phyloP scores from a whole-genome alignment of 2,329 filamentous ascomycete genomes.

The Trichocomaceae sp. region DNA sequence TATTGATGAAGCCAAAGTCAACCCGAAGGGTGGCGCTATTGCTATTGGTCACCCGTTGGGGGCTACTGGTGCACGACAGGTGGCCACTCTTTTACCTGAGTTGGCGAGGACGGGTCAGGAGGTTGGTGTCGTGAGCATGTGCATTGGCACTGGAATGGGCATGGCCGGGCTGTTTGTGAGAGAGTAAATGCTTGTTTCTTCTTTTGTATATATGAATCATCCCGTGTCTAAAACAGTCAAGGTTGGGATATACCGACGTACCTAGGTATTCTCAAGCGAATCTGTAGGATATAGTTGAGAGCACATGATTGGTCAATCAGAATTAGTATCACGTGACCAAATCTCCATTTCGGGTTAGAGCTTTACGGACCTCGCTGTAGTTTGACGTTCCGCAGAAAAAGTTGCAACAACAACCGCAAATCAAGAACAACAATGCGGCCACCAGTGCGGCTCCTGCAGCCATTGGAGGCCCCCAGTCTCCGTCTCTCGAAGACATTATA shows the following conservation, averaged over 20 bases:
- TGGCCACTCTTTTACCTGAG: constrained; percentile 66
- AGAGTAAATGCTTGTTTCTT: constrained; percentile 39
- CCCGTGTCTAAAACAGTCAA: no score
- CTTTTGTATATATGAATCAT: background rate
- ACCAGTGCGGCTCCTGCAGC: constrained; percentile 31
- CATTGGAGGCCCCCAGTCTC: constrained; percentile 27
- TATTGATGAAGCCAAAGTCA: constrained; percentile 63
- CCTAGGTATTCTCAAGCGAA: no score
- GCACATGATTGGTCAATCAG: background rate
- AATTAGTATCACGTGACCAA: background rate
- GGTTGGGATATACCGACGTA: no score
- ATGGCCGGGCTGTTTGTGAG: constrained; percentile 63
- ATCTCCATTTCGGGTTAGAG: background rate
- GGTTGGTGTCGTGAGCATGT: constrained; percentile 87
- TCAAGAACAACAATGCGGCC: constrained; percentile 33
- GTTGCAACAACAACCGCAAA: constrained; percentile 10
- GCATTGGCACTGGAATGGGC: constrained; percentile 74
- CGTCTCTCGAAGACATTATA: constrained; percentile 26
- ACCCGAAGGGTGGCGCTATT: constrained; percentile 89
- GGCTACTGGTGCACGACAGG: constrained; percentile 76
- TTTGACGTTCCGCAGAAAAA: background rate
- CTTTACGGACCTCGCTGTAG: background rate
- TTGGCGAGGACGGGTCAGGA: constrained; percentile 61
- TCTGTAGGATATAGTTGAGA: background rate
- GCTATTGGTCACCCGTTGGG: constrained; percentile 52